Conservation (phyloP, 768 basidiomycete species). For the Nidularia pulvinata region DNA sequence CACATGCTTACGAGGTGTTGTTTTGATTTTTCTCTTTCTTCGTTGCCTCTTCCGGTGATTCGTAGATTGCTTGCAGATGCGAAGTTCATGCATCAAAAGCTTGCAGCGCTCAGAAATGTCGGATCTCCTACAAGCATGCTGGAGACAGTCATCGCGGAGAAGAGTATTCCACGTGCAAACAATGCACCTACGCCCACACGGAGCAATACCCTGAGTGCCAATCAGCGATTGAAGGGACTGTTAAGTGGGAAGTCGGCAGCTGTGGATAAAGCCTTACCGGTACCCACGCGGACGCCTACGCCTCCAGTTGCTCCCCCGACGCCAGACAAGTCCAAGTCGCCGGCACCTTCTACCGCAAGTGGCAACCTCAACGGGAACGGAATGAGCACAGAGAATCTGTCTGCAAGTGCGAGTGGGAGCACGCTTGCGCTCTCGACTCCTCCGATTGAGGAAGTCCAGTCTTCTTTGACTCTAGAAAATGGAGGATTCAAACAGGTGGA, state of each 20-base stretch:
- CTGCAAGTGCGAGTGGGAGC: conserved; percentile 4
- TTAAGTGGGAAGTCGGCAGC: conserved; percentile 34
- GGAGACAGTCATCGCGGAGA: conserved; percentile 85
- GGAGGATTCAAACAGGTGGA: conserved; percentile 6
- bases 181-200: conserved; percentile 20
- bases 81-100: conserved; percentile 71
- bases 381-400: neutral
- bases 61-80: conserved; percentile 80
- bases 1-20: neutral
- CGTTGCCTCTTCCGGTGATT: neutral
- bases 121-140: conserved; percentile 75
- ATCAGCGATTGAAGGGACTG: conserved; percentile 45
- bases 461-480: neutral
- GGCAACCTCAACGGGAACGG: conserved; percentile 5
- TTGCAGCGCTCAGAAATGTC: conserved; percentile 75
- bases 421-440: conserved; percentile 11
- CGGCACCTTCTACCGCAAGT: conserved; percentile 7
- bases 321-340: conserved; percentile 5
- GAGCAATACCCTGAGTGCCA: conserved; percentile 39
- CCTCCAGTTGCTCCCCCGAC: conserved; percentile 17
- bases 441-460: conserved; percentile 8
- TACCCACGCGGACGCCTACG: conserved; percentile 15
- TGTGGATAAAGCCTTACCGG: conserved; percentile 32
- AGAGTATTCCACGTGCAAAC: conserved; percentile 46
- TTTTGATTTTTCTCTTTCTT: neutral